Percentiles rank a stretch among this genome's conserved stretches.
phyloP scores from a whole-genome alignment of 306 rosid species.

The Trichosanthes cucumerina region DNA sequence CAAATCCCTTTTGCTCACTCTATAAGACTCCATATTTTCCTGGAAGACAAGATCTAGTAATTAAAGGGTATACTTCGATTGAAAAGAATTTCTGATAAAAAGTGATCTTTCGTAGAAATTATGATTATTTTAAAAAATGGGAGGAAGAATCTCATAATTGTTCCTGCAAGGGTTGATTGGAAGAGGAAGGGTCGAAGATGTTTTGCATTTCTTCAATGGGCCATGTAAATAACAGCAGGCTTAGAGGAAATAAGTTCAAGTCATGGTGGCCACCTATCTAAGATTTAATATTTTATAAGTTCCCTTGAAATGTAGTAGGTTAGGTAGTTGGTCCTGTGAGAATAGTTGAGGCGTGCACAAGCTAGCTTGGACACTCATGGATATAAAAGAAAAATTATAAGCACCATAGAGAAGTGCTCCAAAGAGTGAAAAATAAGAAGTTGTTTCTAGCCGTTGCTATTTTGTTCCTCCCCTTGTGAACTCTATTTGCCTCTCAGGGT shows the following conservation, averaged over 20 bases:
- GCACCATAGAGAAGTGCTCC: background rate
- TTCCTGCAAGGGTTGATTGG: background rate
- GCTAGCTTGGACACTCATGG: too few species aligned
- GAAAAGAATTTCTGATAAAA: background rate
- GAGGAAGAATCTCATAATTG: background rate
- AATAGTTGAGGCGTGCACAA: too few species aligned
- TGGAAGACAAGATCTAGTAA: background rate
- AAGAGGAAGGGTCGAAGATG: background rate
- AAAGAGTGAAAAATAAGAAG: background rate
- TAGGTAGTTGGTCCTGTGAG: too few species aligned
- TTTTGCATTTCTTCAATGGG: background rate
- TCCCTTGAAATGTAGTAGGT: too few species aligned
- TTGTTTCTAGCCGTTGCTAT: background rate
- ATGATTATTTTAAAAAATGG: background rate
- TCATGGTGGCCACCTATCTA: too few species aligned
- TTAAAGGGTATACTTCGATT: background rate
- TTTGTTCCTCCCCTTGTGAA: background rate
- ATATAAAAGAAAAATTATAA: background rate
- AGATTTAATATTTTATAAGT: too few species aligned
- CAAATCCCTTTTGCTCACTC: background rate
- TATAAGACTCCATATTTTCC: background rate
- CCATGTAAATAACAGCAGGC: background rate
- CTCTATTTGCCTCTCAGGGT: background rate
- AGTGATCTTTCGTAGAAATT: background rate
- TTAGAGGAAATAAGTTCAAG: background rate